Evolutionary conservation across 1,284 basidiomycete species (phyloP).

Genomic region (Cryptococcus hybrid): DNA sequence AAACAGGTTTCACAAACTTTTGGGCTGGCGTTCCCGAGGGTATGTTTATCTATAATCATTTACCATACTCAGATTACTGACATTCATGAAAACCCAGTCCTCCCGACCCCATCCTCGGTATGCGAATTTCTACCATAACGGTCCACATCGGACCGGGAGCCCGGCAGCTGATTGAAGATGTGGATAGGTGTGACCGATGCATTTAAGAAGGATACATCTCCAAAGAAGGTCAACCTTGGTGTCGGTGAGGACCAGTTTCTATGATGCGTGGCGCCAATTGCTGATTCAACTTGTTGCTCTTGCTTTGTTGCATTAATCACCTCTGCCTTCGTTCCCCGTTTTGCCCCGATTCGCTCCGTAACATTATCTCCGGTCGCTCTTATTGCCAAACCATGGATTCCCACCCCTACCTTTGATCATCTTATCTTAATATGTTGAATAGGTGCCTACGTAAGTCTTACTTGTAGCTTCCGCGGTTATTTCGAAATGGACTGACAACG

Average conservation of each 20-base stretch:
- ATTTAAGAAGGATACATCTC: conserved; percentile 76
- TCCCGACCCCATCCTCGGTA: conserved; percentile 37
- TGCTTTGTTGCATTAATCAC: not conserved
- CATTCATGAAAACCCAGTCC: conserved; percentile 8
- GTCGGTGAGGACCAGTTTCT: conserved; percentile 60
- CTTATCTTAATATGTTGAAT: conserved; percentile 1
- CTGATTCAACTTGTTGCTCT: not conserved
- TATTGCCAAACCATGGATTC: not conserved
- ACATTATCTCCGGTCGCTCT: not conserved
- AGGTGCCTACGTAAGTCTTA: conserved; percentile 37
- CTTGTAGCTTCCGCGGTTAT: not conserved
- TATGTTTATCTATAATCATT: conserved; percentile 7
- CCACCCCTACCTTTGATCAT: not conserved
- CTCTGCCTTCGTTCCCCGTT: not conserved
- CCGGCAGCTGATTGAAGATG: not conserved
- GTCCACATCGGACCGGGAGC: not conserved
- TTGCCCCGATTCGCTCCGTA: not conserved
- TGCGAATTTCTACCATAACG: not conserved
- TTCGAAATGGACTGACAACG: conserved; percentile 8
- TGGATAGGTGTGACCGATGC: conserved; percentile 33
- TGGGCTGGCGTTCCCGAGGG: conserved; percentile 32
- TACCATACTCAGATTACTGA: not conserved
- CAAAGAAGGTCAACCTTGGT: conserved; percentile 93
- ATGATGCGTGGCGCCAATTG: not conserved
- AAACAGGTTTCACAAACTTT: conserved; percentile 30